Base-by-base conservation (phyloP, 2,329 filamentous ascomycete genomes). In the Canariomyces notabilis region DNA sequence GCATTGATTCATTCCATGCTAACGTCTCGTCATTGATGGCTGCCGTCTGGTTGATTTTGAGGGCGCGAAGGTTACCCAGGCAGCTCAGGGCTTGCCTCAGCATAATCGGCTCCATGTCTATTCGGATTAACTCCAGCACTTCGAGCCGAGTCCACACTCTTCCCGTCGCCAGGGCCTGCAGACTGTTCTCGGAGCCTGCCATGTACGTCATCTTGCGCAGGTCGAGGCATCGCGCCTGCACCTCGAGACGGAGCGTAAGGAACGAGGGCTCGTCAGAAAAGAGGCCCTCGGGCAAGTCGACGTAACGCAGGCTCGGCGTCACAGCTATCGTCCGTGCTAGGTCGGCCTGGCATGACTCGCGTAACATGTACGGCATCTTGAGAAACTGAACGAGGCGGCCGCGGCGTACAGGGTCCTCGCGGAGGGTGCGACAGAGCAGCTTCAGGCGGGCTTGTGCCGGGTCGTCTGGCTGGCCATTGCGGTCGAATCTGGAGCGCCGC, bases 311-410 rank as follows among this genome's bases (percentile, higher is more conserved):
- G 60, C 91, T 89, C 22, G 89, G 87, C 35, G 91, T 75, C 19
- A 90, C 86, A 31, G 89, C 88, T 38, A 96, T 85, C 20, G 87
- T 88, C 41, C 89, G 82, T 8, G 91, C 90, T 39, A 96, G 77
- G 53, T 91, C 87, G 44, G 86, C 78, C 63, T 93, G 89, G 63
- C 79, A 86, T 1, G 87, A 87, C 69, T 96, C 89, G 48, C 91
- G 82, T 44, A 91, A 84, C 91, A 96, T 96, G 66, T 95, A 96
- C 6, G 91, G 89, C 49, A 89, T 82, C 71, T 95, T 95, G 59
- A 97, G 74, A 58, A 84, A 89, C 60, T 83, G 71, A 5, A 95
- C 87, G 34, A 80, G 72, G 45, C 77, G 72, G 26, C 84, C 89
- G 37, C 95, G 70, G 20, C 76, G 70, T 7, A 75, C 80, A 18